Conservation (phyloP, 768 basidiomycete species). For the Rhizopogon sp. region DNA sequence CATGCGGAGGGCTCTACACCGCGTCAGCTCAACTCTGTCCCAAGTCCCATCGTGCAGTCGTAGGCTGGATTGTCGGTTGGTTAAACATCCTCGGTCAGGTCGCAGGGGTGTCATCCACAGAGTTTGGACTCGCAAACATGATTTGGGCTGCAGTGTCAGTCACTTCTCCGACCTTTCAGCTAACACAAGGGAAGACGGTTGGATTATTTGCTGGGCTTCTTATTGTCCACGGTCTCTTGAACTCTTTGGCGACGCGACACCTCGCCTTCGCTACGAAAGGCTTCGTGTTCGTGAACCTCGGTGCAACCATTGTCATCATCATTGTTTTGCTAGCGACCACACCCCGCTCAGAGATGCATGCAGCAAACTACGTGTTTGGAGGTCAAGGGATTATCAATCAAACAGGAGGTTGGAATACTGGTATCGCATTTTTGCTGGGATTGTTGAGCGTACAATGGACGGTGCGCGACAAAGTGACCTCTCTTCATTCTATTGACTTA, state of each 20-base stretch:
- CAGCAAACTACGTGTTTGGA: conserved; percentile 77
- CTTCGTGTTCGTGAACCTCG: conserved; percentile 87
- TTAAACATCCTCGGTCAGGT: conserved; percentile 82
- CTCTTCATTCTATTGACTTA: background rate
- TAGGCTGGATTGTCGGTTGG: conserved; percentile 81
- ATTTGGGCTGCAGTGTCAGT: conserved; percentile 64
- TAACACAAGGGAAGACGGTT: conserved; percentile 58
- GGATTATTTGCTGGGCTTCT: conserved; percentile 75
- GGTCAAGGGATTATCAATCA: conserved; percentile 69
- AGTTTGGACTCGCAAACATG: conserved; percentile 78
- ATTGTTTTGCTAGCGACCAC: conserved; percentile 79
- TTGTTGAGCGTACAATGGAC: conserved; percentile 87
- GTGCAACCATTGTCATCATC: conserved; percentile 77
- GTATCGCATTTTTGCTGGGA: conserved; percentile 81
- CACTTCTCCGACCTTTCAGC: background rate
- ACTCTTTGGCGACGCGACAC: conserved; percentile 69
- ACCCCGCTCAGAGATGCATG: conserved; percentile 71
- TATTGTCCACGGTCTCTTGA: conserved; percentile 65
- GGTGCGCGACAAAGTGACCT: conserved; percentile 33
- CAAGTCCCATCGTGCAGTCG: conserved; percentile 53
- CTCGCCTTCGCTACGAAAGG: conserved; percentile 69
- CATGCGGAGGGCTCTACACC: conserved; percentile 75
- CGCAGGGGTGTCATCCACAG: conserved; percentile 81
- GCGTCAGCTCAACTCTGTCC: conserved; percentile 70
- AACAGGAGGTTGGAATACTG: conserved; percentile 75